These are phyloP conservation scores for Ascochyta fabae DNA, from an alignment of 2,329 filamentous ascomycete genomes.

Conservation along the genomic window DNA sequence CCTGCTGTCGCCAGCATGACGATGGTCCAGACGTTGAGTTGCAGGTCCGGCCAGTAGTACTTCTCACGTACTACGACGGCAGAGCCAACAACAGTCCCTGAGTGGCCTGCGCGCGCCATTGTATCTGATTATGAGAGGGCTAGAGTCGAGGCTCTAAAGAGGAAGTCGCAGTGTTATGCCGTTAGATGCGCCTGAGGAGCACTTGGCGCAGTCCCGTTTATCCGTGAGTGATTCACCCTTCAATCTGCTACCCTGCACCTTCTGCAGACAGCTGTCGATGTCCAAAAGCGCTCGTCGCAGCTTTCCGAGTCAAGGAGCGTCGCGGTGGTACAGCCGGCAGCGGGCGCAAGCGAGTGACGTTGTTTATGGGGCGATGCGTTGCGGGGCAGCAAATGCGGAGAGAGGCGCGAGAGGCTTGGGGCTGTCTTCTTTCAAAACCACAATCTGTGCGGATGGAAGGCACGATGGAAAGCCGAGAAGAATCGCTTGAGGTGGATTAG, in stretches of 20 bases:
- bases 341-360: conserved; percentile 17
- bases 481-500: not conserved
- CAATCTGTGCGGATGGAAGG: not conserved
- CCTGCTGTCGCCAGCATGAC: conserved; percentile 65
- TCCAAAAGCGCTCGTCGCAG: not conserved
- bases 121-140: not conserved
- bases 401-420: conserved; percentile 5
- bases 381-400: conserved; percentile 15
- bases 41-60: conserved; percentile 70
- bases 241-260: not conserved
- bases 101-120: conserved; percentile 47
- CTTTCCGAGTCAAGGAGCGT: not conserved
- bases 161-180: not conserved
- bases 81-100: conserved; percentile 44
- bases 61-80: conserved; percentile 56
- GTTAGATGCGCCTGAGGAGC: conserved; percentile 9
- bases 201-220: conserved; percentile 15
- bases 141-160: not conserved
- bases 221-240: conserved; percentile 1
- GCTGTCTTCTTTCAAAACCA: not conserved
- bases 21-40: conserved; percentile 70
- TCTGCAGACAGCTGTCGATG: not conserved
- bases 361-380: conserved; percentile 13
- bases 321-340: not conserved
- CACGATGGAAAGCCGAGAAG: not conserved